These are phyloP conservation scores for Sarcodon aspratus DNA, from an alignment of 768 basidiomycete species.

Conservation along the genomic window DNA sequence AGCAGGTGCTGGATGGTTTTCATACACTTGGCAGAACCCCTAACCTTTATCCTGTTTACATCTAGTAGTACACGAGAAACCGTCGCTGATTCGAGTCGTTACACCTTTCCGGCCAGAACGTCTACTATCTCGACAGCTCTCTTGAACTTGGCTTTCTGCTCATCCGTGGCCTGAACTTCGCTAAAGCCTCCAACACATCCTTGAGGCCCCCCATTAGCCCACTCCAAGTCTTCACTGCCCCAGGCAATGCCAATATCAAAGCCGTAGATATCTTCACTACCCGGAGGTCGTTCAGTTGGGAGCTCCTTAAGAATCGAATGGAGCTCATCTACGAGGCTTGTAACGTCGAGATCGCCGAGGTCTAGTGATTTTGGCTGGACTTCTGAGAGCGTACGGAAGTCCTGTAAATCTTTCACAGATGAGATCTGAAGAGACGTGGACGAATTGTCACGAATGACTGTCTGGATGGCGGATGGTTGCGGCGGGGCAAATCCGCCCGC, in stretches of 20 bases:
- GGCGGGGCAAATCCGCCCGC: constrained; percentile 67
- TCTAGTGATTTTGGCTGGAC: not conserved
- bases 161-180: constrained; percentile 36
- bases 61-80: no score
- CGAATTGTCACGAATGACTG: constrained; percentile 30
- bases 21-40: no score
- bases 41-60: no score
- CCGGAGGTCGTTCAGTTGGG: constrained; percentile 43
- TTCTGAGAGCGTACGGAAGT: constrained; percentile 27
- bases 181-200: constrained; percentile 48
- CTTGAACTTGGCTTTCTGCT: constrained; percentile 57
- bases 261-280: constrained; percentile 66
- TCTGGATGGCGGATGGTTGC: constrained; percentile 42
- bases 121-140: constrained; percentile 60
- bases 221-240: constrained; percentile 42
- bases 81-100: not conserved
- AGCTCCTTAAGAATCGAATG: constrained; percentile 45
- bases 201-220: constrained; percentile 49
- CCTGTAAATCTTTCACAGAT: constrained; percentile 27
- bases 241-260: constrained; percentile 55
- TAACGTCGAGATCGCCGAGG: constrained; percentile 16
- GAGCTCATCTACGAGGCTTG: constrained; percentile 43
- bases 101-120: constrained; percentile 23
- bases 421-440: constrained; percentile 31
- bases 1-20: no score